A percentile compares a stretch with the other conserved stretches of the same genome.
Conservation (phyloP, 768 basidiomycete species). For the Chlorophyllum brunneum region DNA sequence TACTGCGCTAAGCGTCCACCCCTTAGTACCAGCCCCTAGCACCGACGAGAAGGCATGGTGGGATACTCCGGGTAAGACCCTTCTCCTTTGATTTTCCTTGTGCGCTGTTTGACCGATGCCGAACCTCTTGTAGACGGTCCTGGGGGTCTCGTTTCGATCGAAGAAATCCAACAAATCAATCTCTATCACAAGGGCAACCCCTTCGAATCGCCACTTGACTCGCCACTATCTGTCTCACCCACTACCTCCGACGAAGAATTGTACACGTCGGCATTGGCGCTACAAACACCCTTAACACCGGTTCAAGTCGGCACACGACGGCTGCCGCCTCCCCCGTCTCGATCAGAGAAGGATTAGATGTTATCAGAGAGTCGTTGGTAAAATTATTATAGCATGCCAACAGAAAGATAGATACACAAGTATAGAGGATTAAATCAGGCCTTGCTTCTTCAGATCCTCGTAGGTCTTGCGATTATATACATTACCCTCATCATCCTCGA, state of each 20-base stretch:
- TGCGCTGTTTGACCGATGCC: constrained; percentile 3
- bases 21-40: constrained; percentile 80
- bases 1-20: constrained; percentile 5
- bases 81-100: constrained; percentile 1
- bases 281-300: constrained; percentile 70
- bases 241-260: constrained; percentile 86
- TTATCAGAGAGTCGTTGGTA: constrained; percentile 1
- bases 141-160: constrained; percentile 47
- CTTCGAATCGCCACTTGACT: constrained; percentile 66
- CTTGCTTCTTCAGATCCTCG: constrained; percentile 94
- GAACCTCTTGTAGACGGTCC: constrained; percentile 44
- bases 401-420: constrained; percentile 9
- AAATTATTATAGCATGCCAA: neutral
- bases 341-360: constrained; percentile 14
- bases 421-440: constrained; percentile 56
- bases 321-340: constrained; percentile 33
- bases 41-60: constrained; percentile 78
- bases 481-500: constrained; percentile 98
- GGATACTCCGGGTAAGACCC: constrained; percentile 57
- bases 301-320: constrained; percentile 26
- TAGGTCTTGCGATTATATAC: constrained; percentile 99
- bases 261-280: constrained; percentile 66
- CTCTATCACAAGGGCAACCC: constrained; percentile 49
- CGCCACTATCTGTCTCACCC: constrained; percentile 68
- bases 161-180: constrained; percentile 33